Base-by-base conservation (phyloP, 2,329 filamentous ascomycete species). In the Pezicula neosporulosa region DNA sequence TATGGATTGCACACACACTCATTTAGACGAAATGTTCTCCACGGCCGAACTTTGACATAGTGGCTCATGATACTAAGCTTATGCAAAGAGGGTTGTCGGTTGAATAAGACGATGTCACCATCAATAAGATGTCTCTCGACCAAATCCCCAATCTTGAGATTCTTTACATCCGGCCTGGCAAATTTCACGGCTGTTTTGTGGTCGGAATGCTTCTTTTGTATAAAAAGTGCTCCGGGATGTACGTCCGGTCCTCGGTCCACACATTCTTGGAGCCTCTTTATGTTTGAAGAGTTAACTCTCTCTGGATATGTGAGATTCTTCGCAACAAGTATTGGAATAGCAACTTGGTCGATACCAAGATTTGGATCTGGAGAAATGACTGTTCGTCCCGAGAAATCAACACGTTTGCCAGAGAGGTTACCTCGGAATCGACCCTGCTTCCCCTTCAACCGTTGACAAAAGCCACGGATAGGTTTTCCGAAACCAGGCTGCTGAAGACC, bases 41-140 rank as follows among this genome's bases (percentile, higher is more conserved):
- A 96, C 0, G 93, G 94, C 46, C 94, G 84, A 45, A 99, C 84
- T 70, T 97, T 97, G 61, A 87, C 94, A 64, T 88, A 85, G 75
- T 99, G 94, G 65, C 89, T 93, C 73, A 99, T 91, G 69, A 99
- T 99, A 84, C 90, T 96, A 58, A 99, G 87, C 70, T 97, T 99
- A 78, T 99, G 94, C 8, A 99, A 81, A 1, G 94, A 99, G 0
- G 94, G 94, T 66, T 99, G 94, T 55, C 94, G 90, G 67, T 99
- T 99, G 80, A 99, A 99, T 1, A 99, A 82, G 1, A 97, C 93
- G 60, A 97, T 88, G 67, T 99, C 94, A 45, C 90, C 89, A 64
- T 99, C 93, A 66, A 96, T 90, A 2, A 99, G 79, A 73, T 99
- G 94, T 28, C 94, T 86, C 66, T 99, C 92, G 5, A 99, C 93